Evolutionary conservation across 768 basidiomycete genomes (phyloP).

Genomic region (Psilocybe tampanensis): DNA sequence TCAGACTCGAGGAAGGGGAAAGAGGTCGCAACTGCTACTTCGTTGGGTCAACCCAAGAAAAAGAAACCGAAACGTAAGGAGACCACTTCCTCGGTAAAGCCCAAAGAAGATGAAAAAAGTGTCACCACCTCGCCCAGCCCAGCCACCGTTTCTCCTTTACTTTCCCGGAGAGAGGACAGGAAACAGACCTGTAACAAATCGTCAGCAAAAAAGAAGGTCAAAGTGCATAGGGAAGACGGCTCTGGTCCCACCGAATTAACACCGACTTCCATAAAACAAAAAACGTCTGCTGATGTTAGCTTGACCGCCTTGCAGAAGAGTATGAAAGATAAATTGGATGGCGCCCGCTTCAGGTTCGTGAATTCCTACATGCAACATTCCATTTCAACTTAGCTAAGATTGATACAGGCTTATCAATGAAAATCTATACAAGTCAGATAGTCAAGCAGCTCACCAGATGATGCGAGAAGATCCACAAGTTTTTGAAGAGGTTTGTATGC

Average conservation of each 20-base stretch:
- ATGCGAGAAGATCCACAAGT: constrained; percentile 82
- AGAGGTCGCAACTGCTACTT: not conserved
- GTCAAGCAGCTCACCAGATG: constrained; percentile 72
- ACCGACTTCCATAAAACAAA: constrained; percentile 14
- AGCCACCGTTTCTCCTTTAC: not conserved
- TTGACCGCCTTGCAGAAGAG: constrained; percentile 75
- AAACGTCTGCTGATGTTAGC: constrained; percentile 15
- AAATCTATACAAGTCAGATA: constrained; percentile 85
- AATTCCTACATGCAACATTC: too few relatives aligned
- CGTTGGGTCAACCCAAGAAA: constrained; percentile 5
- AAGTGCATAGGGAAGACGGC: constrained; percentile 14
- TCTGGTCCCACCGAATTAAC: constrained; percentile 16
- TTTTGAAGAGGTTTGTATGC: constrained; percentile 72
- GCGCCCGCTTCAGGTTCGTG: constrained; percentile 83
- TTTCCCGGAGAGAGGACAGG: constrained; percentile 19
- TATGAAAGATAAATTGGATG: constrained; percentile 81
- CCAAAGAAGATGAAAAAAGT: not conserved
- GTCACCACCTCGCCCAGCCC: not conserved
- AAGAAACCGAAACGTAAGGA: constrained; percentile 22
- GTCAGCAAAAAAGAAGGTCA: constrained; percentile 3
- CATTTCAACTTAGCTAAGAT: not conserved
- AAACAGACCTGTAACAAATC: not conserved
- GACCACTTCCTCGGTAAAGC: not conserved
- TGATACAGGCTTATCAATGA: constrained; percentile 86
- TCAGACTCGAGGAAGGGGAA: constrained; percentile 15